Conservation (phyloP, 495 filamentous ascomycete genomes). For the Tuber calosporum region DNA sequence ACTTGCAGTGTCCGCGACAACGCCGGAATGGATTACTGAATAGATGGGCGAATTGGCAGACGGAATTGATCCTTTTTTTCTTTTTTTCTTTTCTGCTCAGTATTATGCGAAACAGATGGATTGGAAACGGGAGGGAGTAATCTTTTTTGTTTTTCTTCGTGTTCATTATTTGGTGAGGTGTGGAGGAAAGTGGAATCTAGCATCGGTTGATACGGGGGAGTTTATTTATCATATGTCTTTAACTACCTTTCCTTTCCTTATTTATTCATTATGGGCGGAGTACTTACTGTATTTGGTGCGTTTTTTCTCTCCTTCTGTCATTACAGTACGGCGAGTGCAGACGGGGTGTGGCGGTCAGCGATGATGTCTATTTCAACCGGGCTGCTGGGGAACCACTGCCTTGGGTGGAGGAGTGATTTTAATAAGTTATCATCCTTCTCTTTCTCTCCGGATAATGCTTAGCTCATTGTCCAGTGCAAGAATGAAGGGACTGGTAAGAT, state of each 20-base stretch:
- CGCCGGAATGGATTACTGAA: not conserved
- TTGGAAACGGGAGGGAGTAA: not conserved
- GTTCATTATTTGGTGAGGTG: not conserved
- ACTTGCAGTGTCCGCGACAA: not conserved
- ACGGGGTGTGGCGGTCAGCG: not conserved
- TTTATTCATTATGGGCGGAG: constrained; percentile 2
- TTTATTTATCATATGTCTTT: not conserved
- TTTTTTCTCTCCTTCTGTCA: not conserved
- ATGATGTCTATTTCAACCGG: not conserved
- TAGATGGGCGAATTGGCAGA: not conserved
- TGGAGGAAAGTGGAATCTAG: not conserved
- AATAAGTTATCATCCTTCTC: not conserved
- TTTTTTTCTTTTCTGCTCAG: not conserved
- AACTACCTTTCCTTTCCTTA: not conserved
- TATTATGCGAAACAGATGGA: not conserved
- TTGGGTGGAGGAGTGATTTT: not conserved
- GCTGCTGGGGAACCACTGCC: not conserved
- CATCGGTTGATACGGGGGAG: not conserved
- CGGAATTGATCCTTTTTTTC: not conserved
- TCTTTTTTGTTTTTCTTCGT: not conserved
- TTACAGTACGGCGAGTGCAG: not conserved
- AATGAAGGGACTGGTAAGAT: no score
- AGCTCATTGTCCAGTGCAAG: no score
- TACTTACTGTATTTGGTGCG: not conserved
- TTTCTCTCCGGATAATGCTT: not conserved